Base-by-base conservation (phyloP, 164 flowering plant genomes). In the Vitis labrusca region DNA sequence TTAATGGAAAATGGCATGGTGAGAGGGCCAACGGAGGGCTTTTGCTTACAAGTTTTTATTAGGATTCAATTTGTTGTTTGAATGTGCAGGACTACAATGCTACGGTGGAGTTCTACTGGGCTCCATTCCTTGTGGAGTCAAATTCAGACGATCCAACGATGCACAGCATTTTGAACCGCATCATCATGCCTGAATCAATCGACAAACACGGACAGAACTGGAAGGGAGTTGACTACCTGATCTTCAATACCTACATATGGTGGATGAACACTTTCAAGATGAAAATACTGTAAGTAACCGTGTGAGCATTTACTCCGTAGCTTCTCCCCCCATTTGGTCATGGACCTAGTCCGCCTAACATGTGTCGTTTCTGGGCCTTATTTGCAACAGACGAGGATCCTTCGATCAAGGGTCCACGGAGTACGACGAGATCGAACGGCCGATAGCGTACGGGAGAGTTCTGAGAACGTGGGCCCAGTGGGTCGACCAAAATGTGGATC, bases 51-150 rank as follows among this genome's bases (percentile, higher is more conserved):
- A 32, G 37, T 8, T 8, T 47, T 11, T 48, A 10, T 49, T 63
- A 16, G 27, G 10, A 17, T 51, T 27, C 8, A 29, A 17, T 72
- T 23, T n/a, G 16, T 16, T 29, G 15, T 17, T 19, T 57, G 57
- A 12, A 64, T 57, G 44, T 56, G 71, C 64, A 96, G 98, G 95
- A 93, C 44, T 96, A 91, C 60, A 84, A 91, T 77, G 90, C 97
- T 0, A 92, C 97, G 3, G 91, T 96, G 37, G 99, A 93, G 73
- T 96, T 93, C 71, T 93, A 93, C 61, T 96, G 99, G 99, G 98
- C 98, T 1, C 99, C 99, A 64, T 96, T 93, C 71, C 61, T 93
- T 71, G 99, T 96, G 14, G 86, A 93, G 76, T 96, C 99, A 29
- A 96, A 96, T 68, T 96, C 99, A 0, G 99, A 96, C 50, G 94